A percentile compares a stretch with the other conserved stretches of the same genome.
These are phyloP conservation scores for Adansonia gregorii DNA, from an alignment of 441 rosid species.

Conservation along the genomic window DNA sequence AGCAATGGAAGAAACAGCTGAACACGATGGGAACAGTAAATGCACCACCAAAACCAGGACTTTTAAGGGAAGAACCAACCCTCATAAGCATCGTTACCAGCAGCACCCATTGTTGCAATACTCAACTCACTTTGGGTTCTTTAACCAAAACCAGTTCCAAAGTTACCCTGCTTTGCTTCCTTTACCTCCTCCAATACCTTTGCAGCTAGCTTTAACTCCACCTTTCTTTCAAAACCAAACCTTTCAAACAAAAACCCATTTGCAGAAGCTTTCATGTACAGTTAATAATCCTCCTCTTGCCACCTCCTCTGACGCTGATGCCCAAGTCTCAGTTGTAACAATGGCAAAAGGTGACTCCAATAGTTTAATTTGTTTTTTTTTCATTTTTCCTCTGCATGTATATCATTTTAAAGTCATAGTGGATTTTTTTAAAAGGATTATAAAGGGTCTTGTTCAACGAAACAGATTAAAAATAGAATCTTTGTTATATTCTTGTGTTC, in stretches of 20 bases:
- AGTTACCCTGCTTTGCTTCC: constrained; percentile 75
- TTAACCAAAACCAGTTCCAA: constrained; percentile 47
- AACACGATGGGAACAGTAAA: constrained; percentile 53
- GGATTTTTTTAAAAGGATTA: constrained; percentile 30
- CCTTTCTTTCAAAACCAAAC: constrained; percentile 50
- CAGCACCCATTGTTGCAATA: constrained; percentile 52
- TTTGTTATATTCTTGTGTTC: constrained; percentile 23
- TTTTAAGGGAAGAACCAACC: constrained; percentile 46
- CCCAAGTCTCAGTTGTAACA: constrained; percentile 36
- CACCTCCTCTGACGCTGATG: constrained; percentile 48
- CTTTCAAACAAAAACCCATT: constrained; percentile 57
- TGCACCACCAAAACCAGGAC: constrained; percentile 52
- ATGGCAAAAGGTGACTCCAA: constrained; percentile 52
- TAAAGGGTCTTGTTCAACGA: neutral
- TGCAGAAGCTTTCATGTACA: constrained; percentile 53
- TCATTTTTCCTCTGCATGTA: constrained; percentile 37
- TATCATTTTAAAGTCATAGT: constrained; percentile 25
- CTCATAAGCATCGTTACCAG: constrained; percentile 48
- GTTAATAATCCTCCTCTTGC: constrained; percentile 44
- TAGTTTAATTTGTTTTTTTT: neutral
- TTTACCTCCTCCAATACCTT: constrained; percentile 61
- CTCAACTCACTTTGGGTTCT: constrained; percentile 50
- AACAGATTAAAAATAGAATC: constrained; percentile 10
- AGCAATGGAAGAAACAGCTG: constrained; percentile 74
- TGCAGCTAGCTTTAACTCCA: constrained; percentile 55